Base-by-base conservation (phyloP, 2,329 filamentous ascomycete species). In the Fusarium paranaense region DNA sequence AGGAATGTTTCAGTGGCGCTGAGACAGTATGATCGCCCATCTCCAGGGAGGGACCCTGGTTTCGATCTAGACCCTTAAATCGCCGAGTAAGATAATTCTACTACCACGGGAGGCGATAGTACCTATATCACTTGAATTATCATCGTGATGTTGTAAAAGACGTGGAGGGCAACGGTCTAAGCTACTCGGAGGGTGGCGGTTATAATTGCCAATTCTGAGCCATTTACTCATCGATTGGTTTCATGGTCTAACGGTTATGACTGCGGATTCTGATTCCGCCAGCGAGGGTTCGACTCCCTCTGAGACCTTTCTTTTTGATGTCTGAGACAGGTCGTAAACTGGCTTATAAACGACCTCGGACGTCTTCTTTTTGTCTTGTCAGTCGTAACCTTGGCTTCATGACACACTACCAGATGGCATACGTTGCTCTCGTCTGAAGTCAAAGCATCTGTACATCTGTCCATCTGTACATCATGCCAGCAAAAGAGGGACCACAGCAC, bases 191-290 rank as follows among this genome's bases (percentile, higher is more conserved):
- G 10, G 4, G 5, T 14, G 18, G 25, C 10, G 10, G 2, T 3
- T 30, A 52, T 52, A 32, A 20, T 14, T 13, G 7, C 10, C 9
- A 52, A 52, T 32, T 32, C 6, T 6, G 5, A 32, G 6, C 8
- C 2, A 8, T 13, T 18, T 2, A n/a, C 6, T n/a, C 16, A 52
- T 32, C 25, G 25, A 52, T 52, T 52, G 47, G 47, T 52, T 52
- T 52, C 47, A n/a, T 52, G 47, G 47, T 52, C 47, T 52, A 52
- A 52, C 47, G 47, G 47, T n/a, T 52, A 52, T 52, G 47, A 52
- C 47, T 52, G 47, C 47, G 47, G 47, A 52, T 52, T 52, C 47
- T 52, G 47, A 52, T 52, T 52, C 47, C 47, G 47, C 47, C 47
- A 52, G 47, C 47, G 47, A 52, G 47, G 47, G 47, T 52, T 52